Evolutionary conservation across 768 basidiomycete genomes (phyloP).

Genomic region (Neoboletus subvelutipes): DNA sequence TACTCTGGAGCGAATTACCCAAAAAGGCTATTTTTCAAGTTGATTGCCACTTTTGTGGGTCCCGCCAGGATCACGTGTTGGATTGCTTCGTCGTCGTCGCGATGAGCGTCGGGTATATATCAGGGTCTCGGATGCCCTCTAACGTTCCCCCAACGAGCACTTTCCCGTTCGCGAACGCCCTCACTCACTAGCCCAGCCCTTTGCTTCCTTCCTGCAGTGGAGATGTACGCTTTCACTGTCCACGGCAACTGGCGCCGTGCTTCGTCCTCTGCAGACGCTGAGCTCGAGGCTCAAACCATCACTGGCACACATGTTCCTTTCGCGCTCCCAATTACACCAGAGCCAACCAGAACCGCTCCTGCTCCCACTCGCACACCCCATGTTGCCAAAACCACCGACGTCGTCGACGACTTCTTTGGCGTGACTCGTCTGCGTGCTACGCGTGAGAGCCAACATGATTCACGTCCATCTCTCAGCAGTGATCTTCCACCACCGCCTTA

Average conservation of each 20-base stretch:
- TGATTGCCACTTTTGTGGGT: slow-evolving; percentile 1
- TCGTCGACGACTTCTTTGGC: slow-evolving; percentile 33
- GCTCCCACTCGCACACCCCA: slow-evolving; percentile 8
- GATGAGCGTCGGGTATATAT: slow-evolving; percentile 3
- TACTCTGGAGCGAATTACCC: neutral
- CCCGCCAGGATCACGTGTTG: neutral
- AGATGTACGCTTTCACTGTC: slow-evolving; percentile 2
- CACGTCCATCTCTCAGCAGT: neutral
- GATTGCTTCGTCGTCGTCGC: neutral
- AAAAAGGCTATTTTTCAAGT: slow-evolving; percentile 6
- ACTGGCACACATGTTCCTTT: slow-evolving; percentile 6
- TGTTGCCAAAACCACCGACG: neutral
- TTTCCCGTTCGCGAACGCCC: neutral
- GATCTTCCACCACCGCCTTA: slow-evolving; percentile 33
- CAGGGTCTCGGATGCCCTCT: neutral
- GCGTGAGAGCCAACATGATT: slow-evolving; percentile 35
- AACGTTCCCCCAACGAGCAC: neutral
- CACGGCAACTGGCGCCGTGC: slow-evolving; percentile 16
- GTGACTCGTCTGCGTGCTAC: slow-evolving; percentile 23
- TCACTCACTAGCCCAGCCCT: neutral
- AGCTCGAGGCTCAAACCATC: slow-evolving; percentile 19
- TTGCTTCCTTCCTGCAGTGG: neutral
- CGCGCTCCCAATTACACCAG: slow-evolving; percentile 4
- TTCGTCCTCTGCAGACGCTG: slow-evolving; percentile 6
- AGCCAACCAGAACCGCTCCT: slow-evolving; percentile 4